Evolutionary conservation across 345 rosid species (phyloP), one percentile per base, ranked within the genome.

Genomic region (Passiflora organensis): DNA sequence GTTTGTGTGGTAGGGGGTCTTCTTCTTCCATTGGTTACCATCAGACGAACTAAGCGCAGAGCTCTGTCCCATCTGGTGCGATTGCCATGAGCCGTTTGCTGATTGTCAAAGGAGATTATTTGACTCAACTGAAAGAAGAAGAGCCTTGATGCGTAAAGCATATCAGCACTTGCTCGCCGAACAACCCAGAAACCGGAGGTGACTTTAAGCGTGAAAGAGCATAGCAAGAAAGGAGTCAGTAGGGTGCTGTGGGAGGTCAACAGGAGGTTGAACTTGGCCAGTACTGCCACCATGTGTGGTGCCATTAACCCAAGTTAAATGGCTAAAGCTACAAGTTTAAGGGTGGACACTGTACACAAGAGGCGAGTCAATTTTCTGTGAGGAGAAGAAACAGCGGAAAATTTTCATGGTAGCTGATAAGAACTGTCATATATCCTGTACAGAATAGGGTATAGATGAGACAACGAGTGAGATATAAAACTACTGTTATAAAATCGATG

Each of bases 61-160:
- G 66, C 69, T 46, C 76, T 48, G 6, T 59, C 41, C 73, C 67
- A 57, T 47, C 76, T 56, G 32, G 8, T 24, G 20, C 51, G 5
- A 18, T 13, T 13, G 13, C 37, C 64, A 32, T 13, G 32, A 15
- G 2, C 45, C 4, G 34, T 34, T 2, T 41, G 21, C 23, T 36
- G 55, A 4, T 32, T 23, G 16, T 51, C 55, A 9, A 60, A 72
- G 13, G 63, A 68, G 32, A 73, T n/a, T n/a, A n/a, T 73, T 49
- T 23, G 74, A n/a, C 56, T 34, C 47, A 73, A 14, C 21, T 73
- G 78, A 25, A 73, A 73, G 4, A 57, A 13, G 64, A 73, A 73
- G 32, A 73, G 65, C 51, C 78, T 64, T 0, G 68, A 64, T 2
- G 65, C 43, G 55, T 68, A 16, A 18, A 73, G 38, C 50, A 61